A percentile compares a stretch with the other conserved stretches of the same genome.
These are phyloP conservation scores for Neopestalotiopsis clavispora DNA, from an alignment of 2,329 filamentous ascomycete species.

Conservation along the genomic window DNA sequence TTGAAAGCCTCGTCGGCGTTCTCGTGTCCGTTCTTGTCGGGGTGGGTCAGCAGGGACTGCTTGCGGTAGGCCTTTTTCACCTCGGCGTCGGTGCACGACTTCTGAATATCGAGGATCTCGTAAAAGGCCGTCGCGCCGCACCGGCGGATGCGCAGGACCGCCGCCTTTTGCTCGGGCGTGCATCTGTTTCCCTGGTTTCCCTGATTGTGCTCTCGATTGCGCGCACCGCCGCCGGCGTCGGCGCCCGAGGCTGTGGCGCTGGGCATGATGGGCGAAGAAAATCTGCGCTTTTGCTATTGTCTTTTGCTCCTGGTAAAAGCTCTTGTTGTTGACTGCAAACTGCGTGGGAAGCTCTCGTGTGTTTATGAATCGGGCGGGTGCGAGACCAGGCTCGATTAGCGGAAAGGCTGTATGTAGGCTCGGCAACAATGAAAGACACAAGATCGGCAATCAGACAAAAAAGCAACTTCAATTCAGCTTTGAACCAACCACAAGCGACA, in stretches of 20 bases:
- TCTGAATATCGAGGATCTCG: conserved; percentile 79
- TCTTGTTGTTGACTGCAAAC: neutral
- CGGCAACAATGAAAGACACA: neutral
- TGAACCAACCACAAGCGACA: neutral
- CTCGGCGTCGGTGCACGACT: conserved; percentile 75
- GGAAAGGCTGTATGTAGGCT: neutral
- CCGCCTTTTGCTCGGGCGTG: conserved; percentile 89
- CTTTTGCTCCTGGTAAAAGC: neutral
- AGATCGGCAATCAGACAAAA: neutral
- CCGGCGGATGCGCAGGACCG: conserved; percentile 84
- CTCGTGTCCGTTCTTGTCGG: conserved; percentile 97
- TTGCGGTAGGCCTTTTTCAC: conserved; percentile 99
- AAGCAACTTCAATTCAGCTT: neutral
- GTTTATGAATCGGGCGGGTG: neutral
- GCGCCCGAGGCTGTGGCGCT: conserved; percentile 60
- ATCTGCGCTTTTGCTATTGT: neutral
- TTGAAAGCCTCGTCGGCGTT: conserved; percentile 98
- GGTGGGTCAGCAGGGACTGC: conserved; percentile 90
- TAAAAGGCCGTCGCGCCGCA: conserved; percentile 91
- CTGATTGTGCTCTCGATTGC: conserved; percentile 72
- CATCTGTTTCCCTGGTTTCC: conserved; percentile 78
- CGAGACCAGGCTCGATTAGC: neutral
- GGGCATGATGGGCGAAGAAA: conserved; percentile 39
- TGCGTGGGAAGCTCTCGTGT: neutral
- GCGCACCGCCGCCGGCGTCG: conserved; percentile 50